Evolutionary conservation across 148 eudicot species (phyloP), one percentile per base, ranked within the genome.

Genomic region (Rheum nobile): DNA sequence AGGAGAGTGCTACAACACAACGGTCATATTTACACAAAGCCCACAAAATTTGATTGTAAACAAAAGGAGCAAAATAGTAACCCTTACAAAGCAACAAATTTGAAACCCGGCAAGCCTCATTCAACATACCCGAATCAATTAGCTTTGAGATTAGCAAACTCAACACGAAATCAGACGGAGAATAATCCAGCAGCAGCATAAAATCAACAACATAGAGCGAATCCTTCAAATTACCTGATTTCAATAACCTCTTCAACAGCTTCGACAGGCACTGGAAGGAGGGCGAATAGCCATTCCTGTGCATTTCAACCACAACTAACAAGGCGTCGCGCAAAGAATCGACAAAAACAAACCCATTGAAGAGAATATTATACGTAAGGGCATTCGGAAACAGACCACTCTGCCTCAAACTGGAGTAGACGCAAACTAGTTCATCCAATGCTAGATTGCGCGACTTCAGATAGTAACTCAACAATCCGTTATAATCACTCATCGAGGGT

Each of bases 31-130:
- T 90, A 81, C 90, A 86, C 52, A 90, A 75, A 71, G 80, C 82
- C 96, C 96, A 88, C 39, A 90, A 41, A 75, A 90, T 86, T 6
- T 87, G 88, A 79, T 85, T 88, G 72, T 79, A 86, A 76, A 69
- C 75, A 80, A 59, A 76, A 8, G 88, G 79, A 4, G 75, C 67
- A 72, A 72, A 71, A 77, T 73, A 81, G 24, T n/a, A 55, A 32
- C 85, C 87, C 73, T 80, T 80, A 13, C 75, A 77, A 4, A 88
- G 65, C 47, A 48, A 72, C 68, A 68, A 79, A 75, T 29, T 78
- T 75, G 41, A 77, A 75, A 82, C 46, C 77, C 8, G 37, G 44
- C 71, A 80, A n/a, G 96, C 96, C 72, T 83, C 76, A 4, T 73
- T 17, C 12, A 86, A 61, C 86, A 83, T 76, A 63, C 84, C 82